A percentile compares a stretch with the other conserved stretches of the same genome.
phyloP scores from a whole-genome alignment of 148 eudicot species.

The Rhododendron griersonianum region DNA sequence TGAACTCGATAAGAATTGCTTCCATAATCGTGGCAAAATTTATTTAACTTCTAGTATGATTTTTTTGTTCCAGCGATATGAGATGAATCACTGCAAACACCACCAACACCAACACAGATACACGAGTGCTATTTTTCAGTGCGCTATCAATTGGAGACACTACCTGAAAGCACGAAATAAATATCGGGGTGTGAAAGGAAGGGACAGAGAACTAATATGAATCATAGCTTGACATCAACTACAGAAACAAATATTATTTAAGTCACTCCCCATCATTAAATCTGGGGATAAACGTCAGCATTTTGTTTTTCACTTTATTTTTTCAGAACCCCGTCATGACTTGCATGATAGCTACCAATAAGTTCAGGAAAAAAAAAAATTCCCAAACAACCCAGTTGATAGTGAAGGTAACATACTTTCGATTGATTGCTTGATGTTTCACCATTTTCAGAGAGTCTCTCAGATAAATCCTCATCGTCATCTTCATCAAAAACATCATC shows the following conservation, averaged over 20 bases:
- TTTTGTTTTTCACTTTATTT: neutral
- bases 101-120: neutral
- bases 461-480: slow-evolving; percentile 43
- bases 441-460: too few species aligned
- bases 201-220: neutral
- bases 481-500: slow-evolving; percentile 79
- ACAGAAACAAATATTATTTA: neutral
- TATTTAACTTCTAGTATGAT: too few species aligned
- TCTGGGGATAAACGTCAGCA: neutral
- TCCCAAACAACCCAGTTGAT: neutral
- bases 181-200: too few species aligned
- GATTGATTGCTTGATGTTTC: too few species aligned
- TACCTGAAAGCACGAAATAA: neutral
- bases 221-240: neutral
- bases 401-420: too few species aligned
- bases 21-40: neutral
- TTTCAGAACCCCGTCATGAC: neutral
- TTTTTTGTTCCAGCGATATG: neutral
- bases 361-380: too few species aligned
- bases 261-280: neutral
- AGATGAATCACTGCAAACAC: neutral
- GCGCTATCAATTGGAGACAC: too few species aligned
- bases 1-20: neutral
- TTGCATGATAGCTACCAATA: neutral
- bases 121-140: neutral